Base-by-base conservation (phyloP, 495 filamentous ascomycete species). In the Penicillium psychrofluorescens region DNA sequence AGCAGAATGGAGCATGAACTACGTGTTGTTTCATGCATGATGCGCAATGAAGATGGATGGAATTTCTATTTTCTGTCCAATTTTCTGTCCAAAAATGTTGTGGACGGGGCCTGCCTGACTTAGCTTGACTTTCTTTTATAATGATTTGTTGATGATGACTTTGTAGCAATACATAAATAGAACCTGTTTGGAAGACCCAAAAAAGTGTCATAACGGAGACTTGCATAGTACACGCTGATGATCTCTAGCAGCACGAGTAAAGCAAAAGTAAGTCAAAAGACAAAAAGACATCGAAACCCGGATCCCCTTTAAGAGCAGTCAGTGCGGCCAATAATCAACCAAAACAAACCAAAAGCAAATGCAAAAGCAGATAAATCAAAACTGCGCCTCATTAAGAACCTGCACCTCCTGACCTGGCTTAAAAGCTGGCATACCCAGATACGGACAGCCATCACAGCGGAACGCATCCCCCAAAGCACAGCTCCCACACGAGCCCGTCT, bases 381-480 rank as follows among this genome's bases (percentile, higher is more conserved):
- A 66, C 71, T 97, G 94, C 11, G 87, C 81, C 48, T 95, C 84
- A 58, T 94, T 90, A 49, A 92, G 46, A 28, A 98, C 71, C 60
- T 79, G 73, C 31, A 97, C 88, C 66, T 96, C 88, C 72, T 98
- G 90, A 4, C 92, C 94, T 4, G 87, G 88, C 75, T 95, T 95
- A 69, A 98, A 98, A 7, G 92, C 83, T 2, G 94, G 92, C 41
- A 97, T 70, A 8, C 92, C 94, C 49, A 94, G 80, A 65, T 95
- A 97, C 1, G 91, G 91, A 60, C 92, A 96, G 2, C 87, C 85
- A 44, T 76, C 74, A 54, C 67, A 76, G 8, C 72, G 59, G 54
- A 70, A 74, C 11, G 62, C 62, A 66, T 98, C 92, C 16, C 92
- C 92, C 9, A 98, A 70, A 28, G 88, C 85, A 59, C 92, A 97